Conservation (phyloP, 1,284 basidiomycete genomes). For the Binderoboletus segoi region DNA sequence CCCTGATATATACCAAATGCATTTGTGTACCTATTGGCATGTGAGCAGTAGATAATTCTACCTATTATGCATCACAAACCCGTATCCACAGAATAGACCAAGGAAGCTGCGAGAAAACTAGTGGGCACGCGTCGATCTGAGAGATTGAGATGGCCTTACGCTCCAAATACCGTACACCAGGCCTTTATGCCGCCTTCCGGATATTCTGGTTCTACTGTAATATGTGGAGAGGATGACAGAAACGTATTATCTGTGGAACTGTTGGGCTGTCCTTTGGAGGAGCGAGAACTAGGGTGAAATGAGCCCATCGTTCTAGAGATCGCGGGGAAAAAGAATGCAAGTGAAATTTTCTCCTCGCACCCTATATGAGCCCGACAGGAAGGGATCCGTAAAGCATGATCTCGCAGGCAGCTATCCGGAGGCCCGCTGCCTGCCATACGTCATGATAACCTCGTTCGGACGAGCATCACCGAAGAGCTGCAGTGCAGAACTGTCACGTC, state of each 20-base stretch:
- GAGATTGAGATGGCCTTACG: constrained; percentile 16
- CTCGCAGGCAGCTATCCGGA: no score
- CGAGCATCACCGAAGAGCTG: not conserved
- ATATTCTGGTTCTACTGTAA: constrained; percentile 31
- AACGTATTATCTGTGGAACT: no score
- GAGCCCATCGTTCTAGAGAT: no score
- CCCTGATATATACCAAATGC: constrained; percentile 40
- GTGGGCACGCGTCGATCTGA: not conserved
- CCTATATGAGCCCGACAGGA: constrained; percentile 1
- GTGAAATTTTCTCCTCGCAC: not conserved
- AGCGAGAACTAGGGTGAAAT: no score
- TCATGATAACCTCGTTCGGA: not conserved
- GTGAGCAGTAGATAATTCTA: not conserved
- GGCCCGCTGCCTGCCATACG: not conserved
- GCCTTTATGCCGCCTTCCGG: constrained; percentile 32
- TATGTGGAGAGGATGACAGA: constrained; percentile 33
- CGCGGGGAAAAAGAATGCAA: not conserved
- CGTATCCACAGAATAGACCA: constrained; percentile 29
- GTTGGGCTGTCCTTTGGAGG: no score
- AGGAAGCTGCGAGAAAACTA: constrained; percentile 25
- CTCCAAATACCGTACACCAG: constrained; percentile 33
- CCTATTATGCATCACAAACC: constrained; percentile 17
- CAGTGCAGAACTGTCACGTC: no score
- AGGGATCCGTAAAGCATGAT: not conserved
- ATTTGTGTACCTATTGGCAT: constrained; percentile 20